Evolutionary conservation across 192 early-diverging fungal species (phyloP).

Genomic region (Lobosporangium transversale): DNA sequence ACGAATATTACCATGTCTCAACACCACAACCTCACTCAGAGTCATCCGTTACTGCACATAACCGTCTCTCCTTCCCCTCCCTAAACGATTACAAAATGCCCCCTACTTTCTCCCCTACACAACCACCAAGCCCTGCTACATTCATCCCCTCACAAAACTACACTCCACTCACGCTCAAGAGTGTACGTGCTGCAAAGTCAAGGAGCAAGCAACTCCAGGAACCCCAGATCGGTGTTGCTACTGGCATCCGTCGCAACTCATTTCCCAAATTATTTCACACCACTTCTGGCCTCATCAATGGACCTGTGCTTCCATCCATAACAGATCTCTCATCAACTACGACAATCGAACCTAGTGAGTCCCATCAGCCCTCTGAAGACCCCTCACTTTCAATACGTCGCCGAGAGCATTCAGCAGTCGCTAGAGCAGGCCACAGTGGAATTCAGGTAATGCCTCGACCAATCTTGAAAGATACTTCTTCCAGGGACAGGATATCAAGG

Average conservation of each 20-base stretch:
- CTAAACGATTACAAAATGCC: conserved; percentile 18
- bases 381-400: conserved; percentile 3
- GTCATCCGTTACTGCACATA: not conserved
- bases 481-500: conserved; percentile 28
- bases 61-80: conserved; percentile 35
- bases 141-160: conserved; percentile 16
- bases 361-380: not conserved
- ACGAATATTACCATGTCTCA: conserved; percentile 1
- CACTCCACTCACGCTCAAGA: conserved; percentile 35
- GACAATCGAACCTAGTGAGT: not conserved
- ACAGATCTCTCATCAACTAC: not conserved
- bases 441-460: conserved; percentile 24
- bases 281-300: no score
- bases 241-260: conserved; percentile 22
- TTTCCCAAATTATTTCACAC: conserved; percentile 17
- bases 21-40: not conserved
- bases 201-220: conserved; percentile 40
- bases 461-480: conserved; percentile 43
- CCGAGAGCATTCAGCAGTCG: conserved; percentile 23
- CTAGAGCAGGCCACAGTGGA: not conserved
- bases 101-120: not conserved
- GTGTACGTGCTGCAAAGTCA: conserved; percentile 31
- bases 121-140: conserved; percentile 1
- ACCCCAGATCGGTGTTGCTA: conserved; percentile 28
- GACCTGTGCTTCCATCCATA: not conserved